Percentiles rank a stretch among this genome's conserved stretches.
Conservation (phyloP, 2,329 filamentous ascomycete species). For the Blastomyces gilchristii region DNA sequence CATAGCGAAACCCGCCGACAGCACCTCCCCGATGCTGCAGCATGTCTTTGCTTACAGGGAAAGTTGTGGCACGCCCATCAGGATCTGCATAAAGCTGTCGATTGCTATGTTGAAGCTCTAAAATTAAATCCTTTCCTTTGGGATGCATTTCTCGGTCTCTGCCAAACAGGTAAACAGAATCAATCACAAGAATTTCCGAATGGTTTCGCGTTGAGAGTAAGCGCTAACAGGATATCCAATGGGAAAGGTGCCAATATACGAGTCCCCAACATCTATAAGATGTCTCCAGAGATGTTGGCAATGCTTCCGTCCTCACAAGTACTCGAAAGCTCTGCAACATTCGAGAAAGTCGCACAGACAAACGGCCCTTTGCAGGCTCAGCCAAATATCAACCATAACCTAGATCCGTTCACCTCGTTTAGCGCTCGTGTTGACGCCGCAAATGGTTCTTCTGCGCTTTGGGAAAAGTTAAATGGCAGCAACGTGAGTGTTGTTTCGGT, state of each 20-base stretch:
- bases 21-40: constrained; percentile 69
- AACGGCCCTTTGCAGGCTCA: constrained; percentile 30
- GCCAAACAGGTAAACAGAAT: constrained; percentile 53
- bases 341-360: constrained; percentile 26
- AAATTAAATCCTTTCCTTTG: constrained; percentile 94
- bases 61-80: constrained; percentile 76
- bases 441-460: constrained; percentile 35
- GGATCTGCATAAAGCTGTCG: constrained; percentile 70
- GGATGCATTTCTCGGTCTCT: constrained; percentile 86
- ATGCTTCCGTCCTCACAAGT: constrained; percentile 33
- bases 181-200: neutral
- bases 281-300: constrained; percentile 53
- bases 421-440: constrained; percentile 27
- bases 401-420: constrained; percentile 36
- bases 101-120: constrained; percentile 78
- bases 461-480: constrained; percentile 41
- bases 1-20: constrained; percentile 68
- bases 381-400: constrained; percentile 26
- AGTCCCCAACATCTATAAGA: constrained; percentile 75
- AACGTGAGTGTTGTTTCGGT: constrained; percentile 33
- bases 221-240: neutral
- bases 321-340: constrained; percentile 22
- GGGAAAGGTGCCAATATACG: constrained; percentile 62
- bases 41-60: constrained; percentile 71
- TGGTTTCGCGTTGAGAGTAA: neutral